Evolutionary conservation across 306 rosid genomes (phyloP), one percentile per base, ranked within the genome.

Genomic region (Trichosanthes truncata): DNA sequence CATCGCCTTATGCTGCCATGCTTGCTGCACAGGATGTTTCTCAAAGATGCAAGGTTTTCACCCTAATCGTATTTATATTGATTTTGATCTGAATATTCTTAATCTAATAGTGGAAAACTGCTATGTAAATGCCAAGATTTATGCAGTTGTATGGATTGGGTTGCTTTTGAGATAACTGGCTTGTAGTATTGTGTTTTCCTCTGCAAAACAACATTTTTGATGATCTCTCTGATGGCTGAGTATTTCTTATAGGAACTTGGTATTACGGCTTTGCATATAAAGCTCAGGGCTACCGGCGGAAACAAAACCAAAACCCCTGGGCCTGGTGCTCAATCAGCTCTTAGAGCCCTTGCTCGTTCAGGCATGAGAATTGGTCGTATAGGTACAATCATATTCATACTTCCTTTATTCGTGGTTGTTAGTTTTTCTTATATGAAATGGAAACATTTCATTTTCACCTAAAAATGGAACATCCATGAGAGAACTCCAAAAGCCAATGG

Each of bases 11-110:
- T 77, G 98, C 97, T 8, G 98, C 98, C 56, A 91, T 93, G 98
- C 96, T 93, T 90, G 98, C 98, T 0, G 97, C 98, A 0, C 98
- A 90, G 38, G 98, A 93, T 84, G 97, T 93, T 82, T 85, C 97
- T 69, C 80, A 87, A 29, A 84, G 96, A 63, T 90, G 97, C 94
- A 93, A 91, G 97, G 97, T 93, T 33, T 31, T 26, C 45, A 7
- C n/a, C 6, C 59, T 23, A n/a, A 33, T 61, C 25, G 40, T 9
- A 26, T 73, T 72, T 10, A 5, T 6, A 17, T 71, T 21, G 48
- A 4, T 71, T 43, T 41, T 45, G 11, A 15, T 81, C 17, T 9
- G 9, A 52, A 60, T 65, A 3, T 36, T 57, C 25, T 23, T 53
- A 49, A 3, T 59, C 51, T 26, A 81, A 62, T 8, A 11, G 61